Conservation (phyloP, 2,329 filamentous ascomycete genomes). For the Claviceps sp. region DNA sequence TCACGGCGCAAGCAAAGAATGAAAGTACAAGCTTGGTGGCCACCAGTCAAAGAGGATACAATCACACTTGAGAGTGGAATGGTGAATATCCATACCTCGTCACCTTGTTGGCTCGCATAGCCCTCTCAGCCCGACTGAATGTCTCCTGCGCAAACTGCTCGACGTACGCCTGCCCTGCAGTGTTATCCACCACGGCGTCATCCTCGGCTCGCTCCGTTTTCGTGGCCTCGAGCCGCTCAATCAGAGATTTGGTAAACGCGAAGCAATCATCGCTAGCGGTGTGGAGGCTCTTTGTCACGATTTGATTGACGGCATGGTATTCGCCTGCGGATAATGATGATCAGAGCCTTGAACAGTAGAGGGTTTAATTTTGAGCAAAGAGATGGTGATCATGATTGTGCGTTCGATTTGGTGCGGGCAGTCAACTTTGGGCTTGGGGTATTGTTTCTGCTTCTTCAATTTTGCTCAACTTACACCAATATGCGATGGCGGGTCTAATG, state of each 20-base stretch:
- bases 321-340: constrained; percentile 42
- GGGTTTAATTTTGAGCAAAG: background rate
- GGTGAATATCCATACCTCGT: constrained; percentile 42
- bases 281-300: constrained; percentile 70
- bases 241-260: constrained; percentile 66
- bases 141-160: constrained; percentile 89
- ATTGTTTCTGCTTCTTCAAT: background rate
- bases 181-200: constrained; percentile 74
- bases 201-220: constrained; percentile 55
- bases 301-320: constrained; percentile 87
- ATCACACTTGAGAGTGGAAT: too few relatives aligned
- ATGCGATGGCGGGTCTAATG: constrained; percentile 76
- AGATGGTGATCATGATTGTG: background rate
- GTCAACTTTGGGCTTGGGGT: background rate
- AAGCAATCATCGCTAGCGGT: constrained; percentile 64
- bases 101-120: constrained; percentile 70
- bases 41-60: too few relatives aligned
- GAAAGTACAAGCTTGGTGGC: background rate
- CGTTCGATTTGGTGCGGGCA: too few relatives aligned
- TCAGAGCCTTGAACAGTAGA: background rate
- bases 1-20: too few relatives aligned
- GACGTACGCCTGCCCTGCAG: constrained; percentile 78
- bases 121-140: constrained; percentile 70
- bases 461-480: constrained; percentile 64
- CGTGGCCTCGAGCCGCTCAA: constrained; percentile 71